Evolutionary conservation across 257 asterid genomes (phyloP).

Genomic region (Solanum pennellii): DNA sequence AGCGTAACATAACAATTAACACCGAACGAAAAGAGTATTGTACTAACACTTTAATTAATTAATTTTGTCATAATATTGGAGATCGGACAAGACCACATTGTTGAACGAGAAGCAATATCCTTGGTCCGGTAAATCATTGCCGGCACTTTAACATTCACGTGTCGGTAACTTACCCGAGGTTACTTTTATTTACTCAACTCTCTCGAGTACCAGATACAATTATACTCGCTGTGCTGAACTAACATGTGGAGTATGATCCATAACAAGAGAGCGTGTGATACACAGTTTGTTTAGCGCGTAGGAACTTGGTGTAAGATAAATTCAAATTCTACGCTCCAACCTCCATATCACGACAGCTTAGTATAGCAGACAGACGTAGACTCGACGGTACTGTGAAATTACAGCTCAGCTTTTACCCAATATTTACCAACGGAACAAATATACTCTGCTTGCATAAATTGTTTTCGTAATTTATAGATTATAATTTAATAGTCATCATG

Average conservation of each 20-base stretch:
- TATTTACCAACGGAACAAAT: neutral
- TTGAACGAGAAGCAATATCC: neutral
- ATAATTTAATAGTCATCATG: no score
- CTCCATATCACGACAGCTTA: conserved; percentile 27
- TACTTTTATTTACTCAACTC: neutral
- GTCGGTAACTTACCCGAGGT: neutral
- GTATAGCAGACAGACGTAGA: conserved; percentile 49
- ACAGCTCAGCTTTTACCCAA: neutral
- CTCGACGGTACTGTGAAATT: conserved; percentile 22
- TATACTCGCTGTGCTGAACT: neutral
- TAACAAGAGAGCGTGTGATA: neutral
- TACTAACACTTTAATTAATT: neutral
- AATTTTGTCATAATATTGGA: neutral
- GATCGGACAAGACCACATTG: neutral
- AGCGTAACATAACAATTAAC: no score
- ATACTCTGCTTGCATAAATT: neutral
- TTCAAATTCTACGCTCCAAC: conserved; percentile 22
- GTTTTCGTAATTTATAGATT: no score
- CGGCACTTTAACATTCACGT: conserved; percentile 5
- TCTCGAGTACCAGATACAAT: neutral
- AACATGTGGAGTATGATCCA: neutral
- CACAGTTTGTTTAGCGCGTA: neutral
- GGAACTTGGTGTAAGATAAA: neutral
- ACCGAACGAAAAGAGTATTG: no score
- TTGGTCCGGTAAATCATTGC: neutral